A percentile compares a stretch with the other conserved stretches of the same genome.
Conservation (phyloP, 352 stramenopile genomes). For the Thalassiosira mediterranea region DNA sequence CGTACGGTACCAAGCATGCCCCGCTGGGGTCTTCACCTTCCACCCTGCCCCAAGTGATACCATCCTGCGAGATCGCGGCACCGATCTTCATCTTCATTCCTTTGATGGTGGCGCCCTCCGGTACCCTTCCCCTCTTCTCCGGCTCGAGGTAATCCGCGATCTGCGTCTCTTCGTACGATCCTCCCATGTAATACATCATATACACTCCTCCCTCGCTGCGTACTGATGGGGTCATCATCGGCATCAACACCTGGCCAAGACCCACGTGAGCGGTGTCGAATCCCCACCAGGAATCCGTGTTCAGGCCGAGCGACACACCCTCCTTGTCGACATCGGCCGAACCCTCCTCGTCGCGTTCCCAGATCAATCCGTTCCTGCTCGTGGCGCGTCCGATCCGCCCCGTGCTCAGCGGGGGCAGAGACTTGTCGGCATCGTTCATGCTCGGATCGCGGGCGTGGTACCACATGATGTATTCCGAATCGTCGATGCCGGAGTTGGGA, state of each 20-base stretch:
- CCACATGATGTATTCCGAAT: conserved; percentile 82
- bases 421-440: conserved; percentile 46
- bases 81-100: conserved; percentile 86
- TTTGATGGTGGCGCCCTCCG: conserved; percentile 68
- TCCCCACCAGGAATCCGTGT: conserved; percentile 84
- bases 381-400: conserved; percentile 76
- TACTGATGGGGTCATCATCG: conserved; percentile 74
- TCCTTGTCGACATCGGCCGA: conserved; percentile 57
- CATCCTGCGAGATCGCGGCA: conserved; percentile 83
- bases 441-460: conserved; percentile 69
- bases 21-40: conserved; percentile 79
- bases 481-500: conserved; percentile 21
- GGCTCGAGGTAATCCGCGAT: conserved; percentile 71
- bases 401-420: conserved; percentile 70
- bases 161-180: conserved; percentile 69
- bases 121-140: conserved; percentile 29
- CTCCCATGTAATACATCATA: conserved; percentile 87
- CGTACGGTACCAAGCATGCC: conserved; percentile 70
- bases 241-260: conserved; percentile 81
- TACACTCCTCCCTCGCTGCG: conserved; percentile 80
- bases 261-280: conserved; percentile 86
- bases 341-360: conserved; percentile 63
- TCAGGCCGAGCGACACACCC: conserved; percentile 72
- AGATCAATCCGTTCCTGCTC: conserved; percentile 72
- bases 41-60: conserved; percentile 71